A percentile compares a stretch with the other conserved stretches of the same genome.
phyloP scores from a whole-genome alignment of 2,329 filamentous ascomycete genomes.

The Mariannaea sp. region DNA sequence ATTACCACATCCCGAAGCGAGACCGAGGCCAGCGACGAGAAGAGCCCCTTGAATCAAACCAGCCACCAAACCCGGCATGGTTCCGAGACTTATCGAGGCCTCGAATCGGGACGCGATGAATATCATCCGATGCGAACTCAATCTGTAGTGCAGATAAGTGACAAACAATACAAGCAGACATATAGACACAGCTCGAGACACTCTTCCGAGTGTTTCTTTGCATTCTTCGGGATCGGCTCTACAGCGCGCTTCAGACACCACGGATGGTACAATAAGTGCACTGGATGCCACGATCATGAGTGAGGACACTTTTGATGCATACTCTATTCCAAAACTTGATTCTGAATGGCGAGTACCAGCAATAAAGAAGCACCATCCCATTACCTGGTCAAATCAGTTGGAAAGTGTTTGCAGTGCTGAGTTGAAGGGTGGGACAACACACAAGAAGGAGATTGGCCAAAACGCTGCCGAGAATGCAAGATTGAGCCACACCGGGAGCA shows the following conservation, averaged over 20 bases:
- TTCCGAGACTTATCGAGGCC: not conserved
- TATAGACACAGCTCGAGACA: slow-evolving; percentile 1
- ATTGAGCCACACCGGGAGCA: not conserved
- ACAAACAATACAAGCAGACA: not conserved
- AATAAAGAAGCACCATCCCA: slow-evolving; percentile 4
- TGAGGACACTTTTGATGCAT: not conserved
- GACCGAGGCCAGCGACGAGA: not conserved
- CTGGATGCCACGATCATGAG: slow-evolving; percentile 2
- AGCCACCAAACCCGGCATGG: not conserved
- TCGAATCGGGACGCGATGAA: not conserved
- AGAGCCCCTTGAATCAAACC: not conserved
- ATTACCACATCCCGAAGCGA: not conserved
- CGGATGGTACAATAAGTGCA: slow-evolving; percentile 1
- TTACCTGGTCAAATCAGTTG: slow-evolving; percentile 1
- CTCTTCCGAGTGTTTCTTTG: not conserved
- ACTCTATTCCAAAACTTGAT: not conserved
- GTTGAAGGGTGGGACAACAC: not conserved
- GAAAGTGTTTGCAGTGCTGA: not conserved
- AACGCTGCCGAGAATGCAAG: not conserved
- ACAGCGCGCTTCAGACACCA: not conserved
- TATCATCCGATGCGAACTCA: not conserved
- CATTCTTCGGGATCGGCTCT: not conserved
- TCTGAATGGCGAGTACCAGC: slow-evolving; percentile 1
- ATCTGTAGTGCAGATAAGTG: slow-evolving; percentile 1
- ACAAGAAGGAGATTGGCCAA: slow-evolving; percentile 7